Base-by-base conservation (phyloP, 768 basidiomycete genomes). In the Agaricus blazei region DNA sequence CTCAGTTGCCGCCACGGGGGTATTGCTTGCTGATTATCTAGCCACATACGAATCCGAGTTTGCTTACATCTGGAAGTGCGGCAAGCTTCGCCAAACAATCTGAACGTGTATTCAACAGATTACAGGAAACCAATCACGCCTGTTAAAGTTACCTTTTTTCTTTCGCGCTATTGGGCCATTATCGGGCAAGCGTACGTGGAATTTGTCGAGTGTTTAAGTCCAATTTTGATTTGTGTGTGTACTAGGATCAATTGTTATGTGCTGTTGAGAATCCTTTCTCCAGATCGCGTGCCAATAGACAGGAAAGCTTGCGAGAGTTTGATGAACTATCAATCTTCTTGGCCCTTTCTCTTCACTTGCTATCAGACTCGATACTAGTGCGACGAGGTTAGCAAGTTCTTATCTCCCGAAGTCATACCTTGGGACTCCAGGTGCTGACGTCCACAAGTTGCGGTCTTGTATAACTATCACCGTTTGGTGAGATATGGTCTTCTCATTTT, bases 91-190 rank as follows among this genome's bases (percentile, higher is more conserved):
- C 8, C 9, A 19, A 14, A 52, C 4, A 31, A 14, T 19, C 19
- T 19, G 19, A 19, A 19, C 19, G 19, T 19, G 19, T 19, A 19
- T 19, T 19, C 19, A 37, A 37, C 7, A 37, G 37, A 28, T 26
- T 28, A 44, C 9, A 56, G 54, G 34, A 48, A 15, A 23, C 54
- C 54, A 27, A 23, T 56, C 7, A 56, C 46, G 14, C 26, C 43
- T 26, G 19, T 27, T 15, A 57, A 59, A 36, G 9, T 44, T 2
- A 27, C 56, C 1, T 64, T 62, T 43, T 41, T 54, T 12, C 55
- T 60, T n/a, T 52, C 52, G 26, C 52, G 63, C 31, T 64, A 64
- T 57, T 8, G 58, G 48, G 59, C 51, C 11, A 42, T 64, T 15
- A 19, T 58, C 28, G 59, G 57, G 9, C 63, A 62, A 48, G 59